Evolutionary conservation across 129 eudicot species (phyloP), one percentile per base, ranked within the genome.

Genomic region (Arctium minus): DNA sequence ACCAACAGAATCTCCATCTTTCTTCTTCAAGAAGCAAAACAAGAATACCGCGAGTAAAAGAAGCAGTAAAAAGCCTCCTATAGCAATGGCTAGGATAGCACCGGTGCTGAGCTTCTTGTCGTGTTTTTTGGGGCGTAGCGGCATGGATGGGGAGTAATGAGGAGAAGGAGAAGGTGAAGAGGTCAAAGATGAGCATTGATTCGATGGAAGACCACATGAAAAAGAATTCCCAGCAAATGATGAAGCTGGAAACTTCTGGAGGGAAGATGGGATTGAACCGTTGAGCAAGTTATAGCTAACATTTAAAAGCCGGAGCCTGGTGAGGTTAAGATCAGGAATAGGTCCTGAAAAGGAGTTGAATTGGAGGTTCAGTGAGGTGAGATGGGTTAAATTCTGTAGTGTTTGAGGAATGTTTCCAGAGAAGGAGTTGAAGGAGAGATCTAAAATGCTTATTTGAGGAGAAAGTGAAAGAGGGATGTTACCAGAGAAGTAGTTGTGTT

Each of bases 341-440:
- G 81, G 62, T 50, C 99, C 99, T 9, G 94, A 83, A 36, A 95
- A 82, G 37, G 87, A 86, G 81, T 95, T 95, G 84, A 75, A 85
- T 78, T 88, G 89, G 71, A 95, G 97, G 80, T 86, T 85, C 64
- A 94, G 77, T 17, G 91, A 80, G 27, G 91, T 81, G 17, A 94
- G 87, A 67, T 87, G 87, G 62, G 79, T 85, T 89, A 92, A 85
- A 46, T 86, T 88, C 70, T 15, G 77, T 29, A 92, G 17, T 1
- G 86, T 39, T 27, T 79, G 76, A 18, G 98, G 94, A 38, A 94
- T 83, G 62, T 71, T 76, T 46, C 97, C 98, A 0, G 86, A 78
- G 18, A 94, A 89, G 2, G 93, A 90, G 85, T 92, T 94, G 85
- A 84, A 94, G 6, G 97, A 90, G 31, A 94, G 86, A 82, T 94